Evolutionary conservation across 306 rosid genomes (phyloP).

Genomic region (Trifolium subterraneum): DNA sequence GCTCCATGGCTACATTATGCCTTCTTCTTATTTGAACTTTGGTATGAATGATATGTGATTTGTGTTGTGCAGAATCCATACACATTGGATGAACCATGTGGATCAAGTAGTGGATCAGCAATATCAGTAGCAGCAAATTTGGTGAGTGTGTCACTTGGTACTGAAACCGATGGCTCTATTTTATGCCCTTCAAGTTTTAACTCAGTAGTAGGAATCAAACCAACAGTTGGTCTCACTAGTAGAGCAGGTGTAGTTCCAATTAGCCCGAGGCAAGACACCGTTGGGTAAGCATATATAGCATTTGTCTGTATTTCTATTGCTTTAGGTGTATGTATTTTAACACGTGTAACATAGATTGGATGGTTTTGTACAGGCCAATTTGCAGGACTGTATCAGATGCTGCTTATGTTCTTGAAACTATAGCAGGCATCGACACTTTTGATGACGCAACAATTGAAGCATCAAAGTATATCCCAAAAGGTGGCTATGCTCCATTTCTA

Average conservation of each 20-base stretch:
- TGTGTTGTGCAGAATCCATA: conserved; percentile 54
- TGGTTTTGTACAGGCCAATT: conserved; percentile 53
- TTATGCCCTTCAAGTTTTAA: conserved; percentile 55
- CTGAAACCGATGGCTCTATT: conserved; percentile 67
- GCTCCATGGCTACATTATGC: background rate
- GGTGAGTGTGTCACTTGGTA: conserved; percentile 61
- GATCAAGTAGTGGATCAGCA: conserved; percentile 72
- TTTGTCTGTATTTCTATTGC: background rate
- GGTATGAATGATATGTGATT: background rate
- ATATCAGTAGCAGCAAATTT: conserved; percentile 72
- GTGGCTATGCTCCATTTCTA: conserved; percentile 65
- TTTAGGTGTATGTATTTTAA: background rate
- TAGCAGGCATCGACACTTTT: conserved; percentile 52
- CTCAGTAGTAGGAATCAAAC: conserved; percentile 67
- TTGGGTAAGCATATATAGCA: conserved; percentile 54
- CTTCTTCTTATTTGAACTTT: background rate
- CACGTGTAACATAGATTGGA: conserved; percentile 6
- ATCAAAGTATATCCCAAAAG: conserved; percentile 57
- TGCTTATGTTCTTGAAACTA: conserved; percentile 63
- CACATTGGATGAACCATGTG: conserved; percentile 52
- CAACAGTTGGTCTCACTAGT: conserved; percentile 77
- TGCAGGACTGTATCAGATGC: conserved; percentile 77
- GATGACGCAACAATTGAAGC: conserved; percentile 54
- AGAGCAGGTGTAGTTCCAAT: conserved; percentile 75
- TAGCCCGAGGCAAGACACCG: conserved; percentile 63